Evolutionary conservation across 352 stramenopile genomes (phyloP), one percentile per base, ranked within the genome.

Genomic region (Elongisporangium senticosum): DNA sequence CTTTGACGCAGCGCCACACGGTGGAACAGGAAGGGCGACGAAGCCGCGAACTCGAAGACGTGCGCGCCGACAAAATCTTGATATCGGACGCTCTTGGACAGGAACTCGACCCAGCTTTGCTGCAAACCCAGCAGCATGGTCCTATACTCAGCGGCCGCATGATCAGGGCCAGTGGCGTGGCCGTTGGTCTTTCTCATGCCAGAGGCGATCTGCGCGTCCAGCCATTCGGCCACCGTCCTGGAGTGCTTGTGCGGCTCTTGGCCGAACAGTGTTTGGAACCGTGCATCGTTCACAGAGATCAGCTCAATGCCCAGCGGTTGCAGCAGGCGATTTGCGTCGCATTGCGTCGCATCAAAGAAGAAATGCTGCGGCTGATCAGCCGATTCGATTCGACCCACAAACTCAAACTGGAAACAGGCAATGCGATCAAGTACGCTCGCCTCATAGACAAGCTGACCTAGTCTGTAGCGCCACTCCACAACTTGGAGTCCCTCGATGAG

Each of bases 31-130:
- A 77, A 83, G 17, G 74, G 71, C n/a, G 74, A 74, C 1, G 63
- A 71, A 0, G 73, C 65, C 37, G 75, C 75, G 26, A 86, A 83
- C 22, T 86, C 75, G 19, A 78, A 75, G 0, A 81, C 63, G 17
- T 86, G 71, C 20, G 56, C 60, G 0, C 59, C 73, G 10, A 83
- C 52, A 2, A 67, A 54, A 21, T 86, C 73, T 37, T 86, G 68
- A 15, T 70, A 83, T 15, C 48, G 48, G 13, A 78, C 73, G 2
- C 13, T 55, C 14, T 62, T 59, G 20, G 22, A 33, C 14, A 85
- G 59, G 39, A 70, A 62, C 5, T 37, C 28, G 0, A 67, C 66
- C 57, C 75, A 85, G 2, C 55, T 54, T 5, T 53, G 53, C 48
- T 85, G 68, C 3, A 83, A 55, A 14, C 22, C 4, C 19, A 76